phyloP scores from a whole-genome alignment of 768 basidiomycete genomes.

The Nidularia sp. region DNA sequence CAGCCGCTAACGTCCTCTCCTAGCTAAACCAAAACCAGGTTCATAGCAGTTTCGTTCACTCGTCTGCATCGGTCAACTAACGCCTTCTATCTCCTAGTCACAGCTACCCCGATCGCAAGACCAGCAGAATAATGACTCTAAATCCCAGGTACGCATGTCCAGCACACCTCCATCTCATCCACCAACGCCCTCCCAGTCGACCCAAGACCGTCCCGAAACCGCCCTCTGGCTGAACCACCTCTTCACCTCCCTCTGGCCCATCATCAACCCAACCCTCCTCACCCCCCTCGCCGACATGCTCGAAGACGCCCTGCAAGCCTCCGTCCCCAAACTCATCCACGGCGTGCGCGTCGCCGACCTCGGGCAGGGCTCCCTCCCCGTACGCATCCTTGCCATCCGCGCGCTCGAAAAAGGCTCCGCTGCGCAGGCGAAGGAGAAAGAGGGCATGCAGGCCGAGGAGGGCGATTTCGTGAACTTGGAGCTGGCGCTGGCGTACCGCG shows the following conservation, averaged over 20 bases:
- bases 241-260: conserved; percentile 62
- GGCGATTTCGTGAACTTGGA: conserved; percentile 64
- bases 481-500: conserved; percentile 64
- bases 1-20: no score
- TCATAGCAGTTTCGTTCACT: no score
- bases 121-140: no score
- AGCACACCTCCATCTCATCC: no score
- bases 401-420: conserved; percentile 27
- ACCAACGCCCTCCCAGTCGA: no score
- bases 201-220: conserved; percentile 21
- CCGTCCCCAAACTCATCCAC: conserved; percentile 43
- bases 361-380: conserved; percentile 62
- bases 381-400: conserved; percentile 67
- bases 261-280: conserved; percentile 69
- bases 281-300: conserved; percentile 55
- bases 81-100: no score
- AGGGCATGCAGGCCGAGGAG: conserved; percentile 30
- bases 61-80: no score
- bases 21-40: no score
- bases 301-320: conserved; percentile 54
- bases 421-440: conserved; percentile 10
- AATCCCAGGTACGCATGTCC: no score
- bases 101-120: no score
- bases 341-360: conserved; percentile 72
- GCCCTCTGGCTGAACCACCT: conserved; percentile 64